Conservation (phyloP, 2,329 filamentous ascomycete genomes). For the Blumeria graminis region DNA sequence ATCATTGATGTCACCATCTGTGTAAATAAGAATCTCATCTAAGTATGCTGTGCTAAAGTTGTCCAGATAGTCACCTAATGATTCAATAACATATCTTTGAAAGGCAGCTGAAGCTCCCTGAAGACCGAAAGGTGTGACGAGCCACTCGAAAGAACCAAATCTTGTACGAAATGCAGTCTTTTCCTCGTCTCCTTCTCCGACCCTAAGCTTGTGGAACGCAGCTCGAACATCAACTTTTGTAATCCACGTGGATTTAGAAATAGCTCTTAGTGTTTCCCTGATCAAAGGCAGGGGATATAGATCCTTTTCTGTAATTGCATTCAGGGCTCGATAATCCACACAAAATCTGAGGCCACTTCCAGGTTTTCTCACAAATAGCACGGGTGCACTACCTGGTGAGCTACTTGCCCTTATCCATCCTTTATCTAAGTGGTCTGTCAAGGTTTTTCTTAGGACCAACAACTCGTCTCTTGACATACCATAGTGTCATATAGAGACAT, state of each 20-base stretch:
- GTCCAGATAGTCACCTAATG: neutral
- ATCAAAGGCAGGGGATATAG: neutral
- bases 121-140: neutral
- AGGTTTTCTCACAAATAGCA: neutral
- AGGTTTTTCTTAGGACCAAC: neutral
- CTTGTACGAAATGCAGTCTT: neutral
- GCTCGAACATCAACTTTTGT: neutral
- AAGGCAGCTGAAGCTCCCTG: neutral
- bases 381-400: neutral
- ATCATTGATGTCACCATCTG: too few species aligned
- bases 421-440: neutral
- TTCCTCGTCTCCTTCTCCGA: neutral
- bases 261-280: too few species aligned
- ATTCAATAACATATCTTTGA: neutral
- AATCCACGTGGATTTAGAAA: too few species aligned
- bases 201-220: neutral
- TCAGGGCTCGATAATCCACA: too few species aligned
- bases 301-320: neutral
- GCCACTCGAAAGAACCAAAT: neutral
- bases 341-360: neutral
- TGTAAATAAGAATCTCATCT: too few species aligned
- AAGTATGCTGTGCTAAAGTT: neutral
- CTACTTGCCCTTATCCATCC: neutral
- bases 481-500: too few species aligned
- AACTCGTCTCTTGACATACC: too few species aligned